Evolutionary conservation across 2,329 filamentous ascomycete genomes (phyloP), one percentile per base, ranked within the genome.

Genomic region (Gliomastix tumulicola): DNA sequence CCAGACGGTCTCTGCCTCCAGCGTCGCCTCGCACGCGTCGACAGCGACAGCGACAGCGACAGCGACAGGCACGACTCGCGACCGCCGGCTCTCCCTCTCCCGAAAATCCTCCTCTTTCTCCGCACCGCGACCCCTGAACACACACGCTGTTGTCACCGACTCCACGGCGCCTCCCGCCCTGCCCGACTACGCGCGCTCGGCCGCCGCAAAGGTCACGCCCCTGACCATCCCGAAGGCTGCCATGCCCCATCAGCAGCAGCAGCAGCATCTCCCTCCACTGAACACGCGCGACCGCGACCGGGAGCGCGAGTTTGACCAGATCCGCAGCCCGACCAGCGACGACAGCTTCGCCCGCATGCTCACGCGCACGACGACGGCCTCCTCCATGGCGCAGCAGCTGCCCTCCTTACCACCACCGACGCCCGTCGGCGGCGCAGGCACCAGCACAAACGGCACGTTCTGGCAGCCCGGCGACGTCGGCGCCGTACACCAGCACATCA

Each of bases 401-500:
- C 44, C 51, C 18, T 40, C 25, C 13, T 28, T 28, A 13, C 46
- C 53, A 15, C 44, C 48, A 13, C 41, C 45, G 6, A 48, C 43
- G 8, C 41, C 48, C 16, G 22, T 43, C 9, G 43, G 30, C 21
- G 17, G 19, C 30, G 17, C 11, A 5, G 22, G 30, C 34, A 15
- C 20, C 15, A 9, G 30, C 15, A 22, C 21, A 17, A 27, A 17
- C 11, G 31, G 34, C 30, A 15, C 22, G 16, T 33, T 51, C 33
- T 63, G 56, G 48, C 57, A 65, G 46, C 62, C 60, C 44, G 63
- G 59, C 41, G 74, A 78, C 54, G 59, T 61, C 21, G 59, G 59
- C 13, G 57, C 68, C n/a, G 55, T 75, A 21, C 65, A 77, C 41
- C 69, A 74, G 45, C 78, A 82, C 48, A 74, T 98, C 42, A 85